These are phyloP conservation scores for Kluyveromyces starmeri DNA, from an alignment of 805 yeast genomes.

Conservation along the genomic window DNA sequence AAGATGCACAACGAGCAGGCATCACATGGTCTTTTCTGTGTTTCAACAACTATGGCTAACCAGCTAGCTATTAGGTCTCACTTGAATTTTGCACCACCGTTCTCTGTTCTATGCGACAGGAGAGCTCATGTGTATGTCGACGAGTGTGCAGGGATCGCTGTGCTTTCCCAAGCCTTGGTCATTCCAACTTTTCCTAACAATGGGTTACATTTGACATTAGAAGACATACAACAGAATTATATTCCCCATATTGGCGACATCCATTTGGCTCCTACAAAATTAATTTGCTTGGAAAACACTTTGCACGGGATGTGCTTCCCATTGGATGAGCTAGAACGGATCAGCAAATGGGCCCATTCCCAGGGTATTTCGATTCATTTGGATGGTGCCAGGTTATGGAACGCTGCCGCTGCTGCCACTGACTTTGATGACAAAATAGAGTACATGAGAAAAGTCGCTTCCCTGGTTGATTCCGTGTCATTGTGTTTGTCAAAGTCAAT, in stretches of 20 bases:
- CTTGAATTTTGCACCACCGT: constrained; percentile 59
- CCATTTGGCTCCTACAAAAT: constrained; percentile 71
- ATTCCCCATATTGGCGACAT: constrained; percentile 60
- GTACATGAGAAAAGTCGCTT: constrained; percentile 53
- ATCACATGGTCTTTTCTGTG: constrained; percentile 64
- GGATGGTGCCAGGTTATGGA: constrained; percentile 83
- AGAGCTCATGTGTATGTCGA: constrained; percentile 65
- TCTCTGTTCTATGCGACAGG: constrained; percentile 65
- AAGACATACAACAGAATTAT: constrained; percentile 49
- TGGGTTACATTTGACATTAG: constrained; percentile 58
- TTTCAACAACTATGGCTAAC: constrained; percentile 74
- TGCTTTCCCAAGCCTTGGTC: constrained; percentile 77
- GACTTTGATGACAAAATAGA: constrained; percentile 30
- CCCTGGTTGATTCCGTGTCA: constrained; percentile 65
- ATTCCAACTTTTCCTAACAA: constrained; percentile 60
- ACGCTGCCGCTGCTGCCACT: constrained; percentile 39
- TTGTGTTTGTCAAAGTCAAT: constrained; percentile 71
- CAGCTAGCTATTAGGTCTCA: constrained; percentile 67
- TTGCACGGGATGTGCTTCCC: constrained; percentile 67
- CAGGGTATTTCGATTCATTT: constrained; percentile 51
- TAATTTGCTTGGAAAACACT: constrained; percentile 73
- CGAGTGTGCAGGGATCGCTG: constrained; percentile 80
- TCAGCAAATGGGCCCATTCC: constrained; percentile 52
- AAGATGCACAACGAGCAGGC: constrained; percentile 35
- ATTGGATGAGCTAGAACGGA: constrained; percentile 53